These are phyloP conservation scores for Periconia sp. DNA, from an alignment of 2,329 filamentous ascomycete genomes.

Conservation along the genomic window DNA sequence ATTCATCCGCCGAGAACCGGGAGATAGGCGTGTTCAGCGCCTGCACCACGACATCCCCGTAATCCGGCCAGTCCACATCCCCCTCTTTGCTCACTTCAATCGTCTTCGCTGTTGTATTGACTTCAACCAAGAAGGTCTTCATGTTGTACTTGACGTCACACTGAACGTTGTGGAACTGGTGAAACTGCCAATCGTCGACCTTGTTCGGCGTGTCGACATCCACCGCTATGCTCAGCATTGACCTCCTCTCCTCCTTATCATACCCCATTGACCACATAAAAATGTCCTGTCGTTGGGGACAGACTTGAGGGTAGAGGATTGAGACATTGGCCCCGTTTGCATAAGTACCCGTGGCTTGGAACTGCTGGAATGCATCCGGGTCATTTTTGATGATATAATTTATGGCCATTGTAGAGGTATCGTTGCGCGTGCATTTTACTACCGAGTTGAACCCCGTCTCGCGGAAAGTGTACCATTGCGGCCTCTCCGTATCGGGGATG, in stretches of 20 bases:
- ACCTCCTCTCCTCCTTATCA: conserved; percentile 1
- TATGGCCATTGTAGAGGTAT: conserved; percentile 4
- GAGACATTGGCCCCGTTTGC: background rate
- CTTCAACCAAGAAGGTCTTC: conserved; percentile 2
- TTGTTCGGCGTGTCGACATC: background rate
- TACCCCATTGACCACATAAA: conserved; percentile 5
- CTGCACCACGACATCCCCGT: background rate
- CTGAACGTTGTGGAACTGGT: conserved; percentile 6
- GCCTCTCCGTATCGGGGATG: conserved; percentile 1
- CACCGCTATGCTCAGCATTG: background rate
- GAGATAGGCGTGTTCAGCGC: background rate
- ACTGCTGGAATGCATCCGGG: background rate
- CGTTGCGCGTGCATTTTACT: conserved; percentile 4
- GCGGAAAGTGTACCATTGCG: conserved; percentile 4
- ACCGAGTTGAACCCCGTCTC: conserved; percentile 4
- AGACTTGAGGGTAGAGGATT: background rate
- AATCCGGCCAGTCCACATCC: conserved; percentile 1
- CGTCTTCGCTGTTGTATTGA: conserved; percentile 7
- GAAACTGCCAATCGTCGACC: conserved; percentile 4
- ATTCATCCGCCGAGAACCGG: conserved; percentile 5
- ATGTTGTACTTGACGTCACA: conserved; percentile 3
- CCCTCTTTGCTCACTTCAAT: background rate
- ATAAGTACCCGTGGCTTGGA: conserved; percentile 3
- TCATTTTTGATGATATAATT: background rate
- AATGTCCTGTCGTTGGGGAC: conserved; percentile 8